Conservation (phyloP, 2,329 filamentous ascomycete species). For the Cladophialophora immunda region DNA sequence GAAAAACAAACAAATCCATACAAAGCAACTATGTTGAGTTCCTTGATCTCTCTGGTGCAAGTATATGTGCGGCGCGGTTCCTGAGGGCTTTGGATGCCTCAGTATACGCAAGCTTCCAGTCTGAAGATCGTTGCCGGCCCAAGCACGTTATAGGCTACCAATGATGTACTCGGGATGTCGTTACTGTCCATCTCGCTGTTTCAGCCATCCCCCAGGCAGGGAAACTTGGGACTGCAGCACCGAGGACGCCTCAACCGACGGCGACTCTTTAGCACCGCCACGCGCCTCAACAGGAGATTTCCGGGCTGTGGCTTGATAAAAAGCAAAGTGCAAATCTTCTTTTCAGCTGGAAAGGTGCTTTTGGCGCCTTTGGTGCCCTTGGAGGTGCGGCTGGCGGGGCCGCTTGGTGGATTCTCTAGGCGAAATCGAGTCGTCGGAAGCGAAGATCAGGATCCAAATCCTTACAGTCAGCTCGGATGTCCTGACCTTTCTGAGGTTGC, state of each 20-base stretch:
- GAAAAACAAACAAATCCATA: conserved; percentile 7
- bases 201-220: too few relatives aligned
- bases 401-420: background rate
- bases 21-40: background rate
- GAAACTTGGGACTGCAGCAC: too few relatives aligned
- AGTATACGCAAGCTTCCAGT: background rate
- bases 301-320: background rate
- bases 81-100: background rate
- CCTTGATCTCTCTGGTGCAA: background rate
- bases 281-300: background rate
- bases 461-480: background rate
- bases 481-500: background rate
- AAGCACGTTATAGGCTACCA: background rate
- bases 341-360: conserved; percentile 1
- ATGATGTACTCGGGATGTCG: background rate
- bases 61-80: background rate
- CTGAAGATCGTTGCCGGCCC: background rate
- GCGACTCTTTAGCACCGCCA: background rate
- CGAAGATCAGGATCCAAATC: background rate
- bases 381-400: background rate
- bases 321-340: background rate
- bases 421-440: conserved; percentile 10
- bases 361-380: background rate
- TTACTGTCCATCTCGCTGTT: background rate
- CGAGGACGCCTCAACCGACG: background rate